Percentiles rank a stretch among this genome's conserved stretches.
These are phyloP conservation scores for Oropetium thomaeum DNA, from an alignment of 176 grass and related monocot genomes.

Conservation along the genomic window DNA sequence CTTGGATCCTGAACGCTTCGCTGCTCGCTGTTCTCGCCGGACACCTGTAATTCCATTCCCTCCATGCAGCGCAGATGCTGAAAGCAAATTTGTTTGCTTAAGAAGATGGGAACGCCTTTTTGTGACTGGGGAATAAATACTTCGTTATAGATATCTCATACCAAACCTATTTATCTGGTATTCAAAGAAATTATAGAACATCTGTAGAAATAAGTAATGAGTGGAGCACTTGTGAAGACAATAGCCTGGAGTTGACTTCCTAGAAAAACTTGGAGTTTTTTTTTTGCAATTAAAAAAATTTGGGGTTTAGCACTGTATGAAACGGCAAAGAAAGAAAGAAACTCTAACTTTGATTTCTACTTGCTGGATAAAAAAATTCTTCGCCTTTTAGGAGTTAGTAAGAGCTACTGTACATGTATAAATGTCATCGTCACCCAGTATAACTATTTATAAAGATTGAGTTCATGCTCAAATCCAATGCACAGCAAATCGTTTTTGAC, in stretches of 20 bases:
- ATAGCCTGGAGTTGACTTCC: background rate
- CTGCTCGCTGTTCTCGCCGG: background rate
- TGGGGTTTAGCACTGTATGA: too few relatives aligned
- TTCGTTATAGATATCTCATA: background rate
- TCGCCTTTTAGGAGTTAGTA: background rate
- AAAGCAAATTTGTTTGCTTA: background rate
- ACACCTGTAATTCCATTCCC: constrained; percentile 15
- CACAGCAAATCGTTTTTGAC: constrained; percentile 8
- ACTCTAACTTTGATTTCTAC: constrained; percentile 19
- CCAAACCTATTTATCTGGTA: background rate
- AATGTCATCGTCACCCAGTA: background rate
- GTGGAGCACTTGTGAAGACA: too few relatives aligned
- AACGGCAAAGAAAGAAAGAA: background rate
- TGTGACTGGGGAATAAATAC: background rate
- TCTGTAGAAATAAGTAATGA: too few relatives aligned
- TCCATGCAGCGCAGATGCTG: background rate
- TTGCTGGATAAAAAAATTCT: background rate
- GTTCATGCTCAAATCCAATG: background rate
- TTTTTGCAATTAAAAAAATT: too few relatives aligned
- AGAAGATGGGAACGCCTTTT: background rate
- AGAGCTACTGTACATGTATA: too few relatives aligned
- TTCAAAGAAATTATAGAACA: background rate
- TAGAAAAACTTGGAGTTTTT: too few relatives aligned
- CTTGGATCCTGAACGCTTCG: background rate
- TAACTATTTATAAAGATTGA: too few relatives aligned